Evolutionary conservation across 164 flowering plant species (phyloP).

Genomic region (Taxillus chinensis): DNA sequence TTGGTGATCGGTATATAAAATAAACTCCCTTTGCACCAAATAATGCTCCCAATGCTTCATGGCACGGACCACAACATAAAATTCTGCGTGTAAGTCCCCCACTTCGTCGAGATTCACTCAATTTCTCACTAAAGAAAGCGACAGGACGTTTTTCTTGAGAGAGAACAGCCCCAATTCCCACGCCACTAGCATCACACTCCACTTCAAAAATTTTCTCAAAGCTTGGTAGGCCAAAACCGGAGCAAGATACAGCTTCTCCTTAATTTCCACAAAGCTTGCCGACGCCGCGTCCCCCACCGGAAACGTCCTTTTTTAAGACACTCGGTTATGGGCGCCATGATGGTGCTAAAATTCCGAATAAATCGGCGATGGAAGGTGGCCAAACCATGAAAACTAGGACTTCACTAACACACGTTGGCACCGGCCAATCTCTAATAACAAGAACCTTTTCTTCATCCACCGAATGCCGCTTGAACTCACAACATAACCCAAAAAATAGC

Average conservation of each 20-base stretch:
- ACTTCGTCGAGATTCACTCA: background rate
- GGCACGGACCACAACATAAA: background rate
- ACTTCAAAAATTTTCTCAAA: conserved; percentile 2
- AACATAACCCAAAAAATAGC: background rate
- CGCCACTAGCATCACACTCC: background rate
- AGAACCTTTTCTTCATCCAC: background rate
- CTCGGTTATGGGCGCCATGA: background rate
- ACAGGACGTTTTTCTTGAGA: background rate
- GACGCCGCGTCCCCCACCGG: background rate
- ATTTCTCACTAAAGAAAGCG: background rate
- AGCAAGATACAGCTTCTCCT: background rate
- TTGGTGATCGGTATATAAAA: background rate
- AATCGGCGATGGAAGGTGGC: background rate
- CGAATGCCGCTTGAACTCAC: background rate
- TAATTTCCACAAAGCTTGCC: background rate
- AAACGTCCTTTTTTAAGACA: background rate
- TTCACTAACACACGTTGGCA: background rate
- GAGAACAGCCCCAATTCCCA: background rate
- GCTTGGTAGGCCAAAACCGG: background rate
- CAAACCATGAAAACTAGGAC: background rate
- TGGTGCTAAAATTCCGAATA: background rate
- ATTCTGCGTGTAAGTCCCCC: background rate
- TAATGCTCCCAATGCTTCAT: background rate
- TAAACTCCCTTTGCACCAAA: background rate
- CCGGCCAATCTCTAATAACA: background rate